These are phyloP conservation scores for Myrica gale DNA, from an alignment of 306 rosid species.

Conservation along the genomic window DNA sequence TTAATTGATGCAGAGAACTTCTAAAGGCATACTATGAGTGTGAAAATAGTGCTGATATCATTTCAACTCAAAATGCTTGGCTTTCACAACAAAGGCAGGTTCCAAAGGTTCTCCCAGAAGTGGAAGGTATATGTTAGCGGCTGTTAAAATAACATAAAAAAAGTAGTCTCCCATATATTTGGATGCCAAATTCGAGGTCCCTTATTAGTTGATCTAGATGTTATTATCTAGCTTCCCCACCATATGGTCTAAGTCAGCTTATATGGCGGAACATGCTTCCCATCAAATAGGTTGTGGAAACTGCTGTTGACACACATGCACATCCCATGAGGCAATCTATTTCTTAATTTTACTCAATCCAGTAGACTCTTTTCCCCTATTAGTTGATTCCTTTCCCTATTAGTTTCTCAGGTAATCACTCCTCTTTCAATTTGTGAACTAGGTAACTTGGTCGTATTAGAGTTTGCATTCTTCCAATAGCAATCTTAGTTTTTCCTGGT, in stretches of 20 bases:
- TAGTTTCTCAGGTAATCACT: no score
- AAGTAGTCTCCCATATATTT: not conserved
- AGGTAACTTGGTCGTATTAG: not conserved
- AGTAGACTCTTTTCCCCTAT: not conserved
- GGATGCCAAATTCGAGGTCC: not conserved
- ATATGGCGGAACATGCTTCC: not conserved
- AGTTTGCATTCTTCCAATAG: not conserved
- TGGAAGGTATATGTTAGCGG: slow-evolving; percentile 46
- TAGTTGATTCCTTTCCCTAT: not conserved
- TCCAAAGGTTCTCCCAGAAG: slow-evolving; percentile 46
- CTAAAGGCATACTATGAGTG: slow-evolving; percentile 82
- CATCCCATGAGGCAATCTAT: not conserved
- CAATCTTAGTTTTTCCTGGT: not conserved
- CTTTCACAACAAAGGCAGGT: slow-evolving; percentile 62
- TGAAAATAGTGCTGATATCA: slow-evolving; percentile 68
- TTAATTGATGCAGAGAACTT: slow-evolving; percentile 63
- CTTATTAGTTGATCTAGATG: not conserved
- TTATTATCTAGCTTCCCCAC: not conserved
- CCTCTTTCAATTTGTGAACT: not conserved
- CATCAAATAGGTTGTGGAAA: not conserved
- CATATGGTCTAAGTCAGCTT: no score
- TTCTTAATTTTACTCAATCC: not conserved
- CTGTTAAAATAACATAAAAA: not conserved
- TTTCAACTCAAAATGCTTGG: slow-evolving; percentile 84
- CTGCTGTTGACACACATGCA: not conserved